These are phyloP conservation scores for Phytophthora foliorum DNA, from an alignment of 352 stramenopile genomes.

Conservation along the genomic window DNA sequence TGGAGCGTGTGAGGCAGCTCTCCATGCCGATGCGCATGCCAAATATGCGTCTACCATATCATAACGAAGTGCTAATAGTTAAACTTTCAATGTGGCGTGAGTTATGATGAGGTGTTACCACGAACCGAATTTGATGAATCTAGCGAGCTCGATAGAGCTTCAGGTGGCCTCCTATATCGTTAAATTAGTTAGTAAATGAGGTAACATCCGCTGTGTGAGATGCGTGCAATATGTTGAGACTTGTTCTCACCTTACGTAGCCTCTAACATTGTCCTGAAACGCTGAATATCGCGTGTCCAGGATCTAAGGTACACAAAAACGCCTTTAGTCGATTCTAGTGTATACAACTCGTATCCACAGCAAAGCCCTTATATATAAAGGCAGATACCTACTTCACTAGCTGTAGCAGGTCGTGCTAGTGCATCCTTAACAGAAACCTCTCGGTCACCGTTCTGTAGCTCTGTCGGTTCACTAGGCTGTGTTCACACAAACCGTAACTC, in stretches of 20 bases:
- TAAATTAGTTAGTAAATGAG: background rate
- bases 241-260: slow-evolving; percentile 60
- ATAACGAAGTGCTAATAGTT: background rate
- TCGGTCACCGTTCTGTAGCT: slow-evolving; percentile 24
- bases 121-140: slow-evolving; percentile 30
- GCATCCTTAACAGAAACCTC: slow-evolving; percentile 26
- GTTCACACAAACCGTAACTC: slow-evolving; percentile 3
- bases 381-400: slow-evolving; percentile 35
- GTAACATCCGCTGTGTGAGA: background rate
- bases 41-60: slow-evolving; percentile 24
- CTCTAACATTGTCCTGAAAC: slow-evolving; percentile 39
- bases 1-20: slow-evolving; percentile 33
- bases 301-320: slow-evolving; percentile 18
- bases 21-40: slow-evolving; percentile 30
- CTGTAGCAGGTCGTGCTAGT: slow-evolving; percentile 31
- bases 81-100: background rate
- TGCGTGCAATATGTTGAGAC: background rate
- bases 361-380: background rate
- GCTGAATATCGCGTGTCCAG: slow-evolving; percentile 41
- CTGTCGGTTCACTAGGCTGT: slow-evolving; percentile 20
- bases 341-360: background rate
- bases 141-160: slow-evolving; percentile 30
- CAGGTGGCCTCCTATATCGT: slow-evolving; percentile 25
- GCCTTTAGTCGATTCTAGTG: background rate
- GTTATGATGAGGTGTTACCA: background rate